Evolutionary conservation across 768 basidiomycete genomes (phyloP), one percentile per base, ranked within the genome.

Genomic region (Punctularia strigosozonata): DNA sequence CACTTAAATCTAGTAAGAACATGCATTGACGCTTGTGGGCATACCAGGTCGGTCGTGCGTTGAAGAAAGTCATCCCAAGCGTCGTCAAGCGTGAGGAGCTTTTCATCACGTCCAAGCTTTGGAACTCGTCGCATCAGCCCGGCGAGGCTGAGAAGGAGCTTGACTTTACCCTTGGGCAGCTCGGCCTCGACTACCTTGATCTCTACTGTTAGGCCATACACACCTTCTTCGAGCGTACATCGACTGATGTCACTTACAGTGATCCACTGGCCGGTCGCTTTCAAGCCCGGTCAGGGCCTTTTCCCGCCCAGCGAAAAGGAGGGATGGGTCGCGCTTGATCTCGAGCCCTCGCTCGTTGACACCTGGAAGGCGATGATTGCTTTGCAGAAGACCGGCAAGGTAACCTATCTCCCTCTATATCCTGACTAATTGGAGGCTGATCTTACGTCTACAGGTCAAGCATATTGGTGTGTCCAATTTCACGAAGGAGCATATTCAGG

Each of bases 401-500:
- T 76, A 41, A 24, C 38, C 47, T n/a, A 24, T 25, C 1, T 4
- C 19, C 25, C 26, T 18, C 13, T 17, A 31, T 36, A n/a, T 12
- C 32, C 26, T 6, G 5, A 38, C 18, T 26, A 19, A n/a, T 19
- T 24, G 18, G 8, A n/a, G n/a, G 21, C 7, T 22, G 8, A 38
- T 26, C 38, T 17, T 39, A 23, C 18, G 14, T 17, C 33, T 40
- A 31, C 42, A 78, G 73, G 80, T 80, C 53, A 69, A 63, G 52
- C 66, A 72, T 1, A 62, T 91, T 46, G 88, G 87, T 40, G 85
- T 92, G 4, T 84, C 80, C 49, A 91, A 91, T 71, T 87, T 86
- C 60, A 75, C 70, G 14, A 58, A 78, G 39, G 63, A 65, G 30
- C 67, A 81, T 34, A 55, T 91, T 40, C 60, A 83, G 53, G 78